Evolutionary conservation across 2,329 filamentous ascomycete species (phyloP), one percentile per base, ranked within the genome.

Genomic region (Lachnellula suecica): DNA sequence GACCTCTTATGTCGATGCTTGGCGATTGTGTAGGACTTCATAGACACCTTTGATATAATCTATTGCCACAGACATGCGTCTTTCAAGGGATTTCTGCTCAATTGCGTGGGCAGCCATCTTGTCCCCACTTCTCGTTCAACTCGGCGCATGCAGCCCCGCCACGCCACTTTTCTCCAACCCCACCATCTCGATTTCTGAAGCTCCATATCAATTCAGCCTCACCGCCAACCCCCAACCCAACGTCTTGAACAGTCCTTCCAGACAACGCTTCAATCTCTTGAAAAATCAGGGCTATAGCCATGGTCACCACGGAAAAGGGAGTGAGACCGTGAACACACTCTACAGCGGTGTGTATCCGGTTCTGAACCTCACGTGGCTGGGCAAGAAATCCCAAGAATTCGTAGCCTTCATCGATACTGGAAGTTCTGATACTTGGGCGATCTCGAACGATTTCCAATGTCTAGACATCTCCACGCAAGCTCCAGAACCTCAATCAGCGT

Each of bases 351-450:
- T 42, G 4, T 42, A 42, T 24, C 40, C 40, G 7, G 40, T 42
- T 22, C 10, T 42, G 11, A 42, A 42, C 40, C n/a, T 42, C 19
- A 42, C 40, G 11, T 42, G 40, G 40, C 19, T 22, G 11, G 40
- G 40, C 10, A 42, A 23, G 10, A 24, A 22, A 42, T 15, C 40
- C n/a, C 40, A 42, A 24, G n/a, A 42, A 15, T 42, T 42, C 40
- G 40, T 42, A 10, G 11, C 19, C 20, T 42, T 42, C n/a, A 42
- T 42, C 22, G 40, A 42, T 20, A 42, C 40, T 10, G 40, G 40
- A 10, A 23, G 19, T 24, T 42, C 40, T 10, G 40, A 42, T 23
- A 42, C 74, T 1, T 79, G 75, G 71, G 60, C 77, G 1, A 65
- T 70, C 4, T 53, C 65, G 24, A 55, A 46, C 0, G 65, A 66